Evolutionary conservation across 495 filamentous ascomycete species (phyloP).

Genomic region (Aspergillus nanangensis): DNA sequence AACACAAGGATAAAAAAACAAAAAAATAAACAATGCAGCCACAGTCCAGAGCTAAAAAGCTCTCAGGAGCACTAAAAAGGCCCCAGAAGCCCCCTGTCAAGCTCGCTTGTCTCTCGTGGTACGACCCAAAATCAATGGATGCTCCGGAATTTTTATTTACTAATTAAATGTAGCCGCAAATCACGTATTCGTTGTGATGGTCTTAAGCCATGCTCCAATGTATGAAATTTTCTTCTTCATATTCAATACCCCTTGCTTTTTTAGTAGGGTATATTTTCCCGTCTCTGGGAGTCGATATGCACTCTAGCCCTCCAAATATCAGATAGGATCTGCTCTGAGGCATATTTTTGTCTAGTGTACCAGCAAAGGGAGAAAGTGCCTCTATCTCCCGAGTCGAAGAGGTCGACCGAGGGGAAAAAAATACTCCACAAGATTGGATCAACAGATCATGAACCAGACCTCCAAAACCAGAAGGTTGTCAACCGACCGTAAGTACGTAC

Average conservation of each 20-base stretch:
- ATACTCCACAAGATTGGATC: too few species aligned
- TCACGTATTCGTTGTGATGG: conserved; percentile 58
- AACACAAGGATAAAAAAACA: too few species aligned
- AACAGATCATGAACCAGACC: too few species aligned
- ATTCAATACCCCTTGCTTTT: too few species aligned
- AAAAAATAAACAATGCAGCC: not conserved
- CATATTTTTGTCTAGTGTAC: conserved; percentile 34
- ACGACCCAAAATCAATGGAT: not conserved
- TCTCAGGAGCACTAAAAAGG: not conserved
- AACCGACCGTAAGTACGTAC: conserved; percentile 13
- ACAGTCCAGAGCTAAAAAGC: not conserved
- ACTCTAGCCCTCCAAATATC: too few species aligned
- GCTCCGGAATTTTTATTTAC: not conserved
- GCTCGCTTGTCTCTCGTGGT: not conserved
- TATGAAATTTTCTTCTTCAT: too few species aligned
- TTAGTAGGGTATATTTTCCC: too few species aligned
- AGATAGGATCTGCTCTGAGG: not conserved
- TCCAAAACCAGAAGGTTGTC: conserved; percentile 21
- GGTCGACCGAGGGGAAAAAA: conserved; percentile 50
- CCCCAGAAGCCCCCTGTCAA: not conserved
- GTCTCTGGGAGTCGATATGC: too few species aligned
- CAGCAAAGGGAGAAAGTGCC: conserved; percentile 47
- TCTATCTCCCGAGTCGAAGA: conserved; percentile 53
- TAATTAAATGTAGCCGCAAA: conserved; percentile 36
- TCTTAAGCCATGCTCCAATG: conserved; percentile 51